Percentiles rank a stretch among this genome's conserved stretches.
phyloP scores from a whole-genome alignment of 768 basidiomycete species.

The Serendipita sp. region DNA sequence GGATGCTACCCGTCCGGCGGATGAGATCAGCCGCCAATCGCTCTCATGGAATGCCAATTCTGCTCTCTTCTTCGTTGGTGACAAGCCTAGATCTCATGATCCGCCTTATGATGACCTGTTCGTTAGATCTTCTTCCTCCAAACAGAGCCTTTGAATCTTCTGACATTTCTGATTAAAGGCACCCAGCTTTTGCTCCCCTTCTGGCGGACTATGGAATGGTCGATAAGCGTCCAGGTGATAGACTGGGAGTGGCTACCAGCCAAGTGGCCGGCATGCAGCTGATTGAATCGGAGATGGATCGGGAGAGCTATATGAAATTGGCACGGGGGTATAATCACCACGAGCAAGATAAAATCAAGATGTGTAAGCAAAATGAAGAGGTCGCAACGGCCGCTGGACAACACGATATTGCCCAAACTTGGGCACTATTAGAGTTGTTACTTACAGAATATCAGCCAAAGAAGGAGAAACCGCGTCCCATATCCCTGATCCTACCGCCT shows the following conservation, averaged over 20 bases:
- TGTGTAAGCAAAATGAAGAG: constrained; percentile 49
- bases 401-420: constrained; percentile 41
- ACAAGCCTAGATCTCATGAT: neutral
- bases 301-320: constrained; percentile 6
- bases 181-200: neutral
- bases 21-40: constrained; percentile 46
- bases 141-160: neutral
- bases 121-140: neutral
- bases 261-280: neutral
- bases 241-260: neutral
- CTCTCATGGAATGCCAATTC: constrained; percentile 41
- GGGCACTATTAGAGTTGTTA: constrained; percentile 47
- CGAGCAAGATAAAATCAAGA: neutral
- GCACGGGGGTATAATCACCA: constrained; percentile 12
- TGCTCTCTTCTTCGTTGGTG: neutral
- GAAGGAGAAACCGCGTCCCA: neutral
- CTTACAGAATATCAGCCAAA: constrained; percentile 26
- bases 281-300: neutral
- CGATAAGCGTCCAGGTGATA: constrained; percentile 3
- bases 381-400: constrained; percentile 46
- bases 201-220: constrained; percentile 1
- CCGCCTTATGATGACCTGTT: constrained; percentile 7
- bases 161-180: neutral
- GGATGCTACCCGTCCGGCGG: constrained; percentile 44
- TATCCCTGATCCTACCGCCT: neutral